Conservation (phyloP, 768 basidiomycete species). For the Lactifluus echinatus region DNA sequence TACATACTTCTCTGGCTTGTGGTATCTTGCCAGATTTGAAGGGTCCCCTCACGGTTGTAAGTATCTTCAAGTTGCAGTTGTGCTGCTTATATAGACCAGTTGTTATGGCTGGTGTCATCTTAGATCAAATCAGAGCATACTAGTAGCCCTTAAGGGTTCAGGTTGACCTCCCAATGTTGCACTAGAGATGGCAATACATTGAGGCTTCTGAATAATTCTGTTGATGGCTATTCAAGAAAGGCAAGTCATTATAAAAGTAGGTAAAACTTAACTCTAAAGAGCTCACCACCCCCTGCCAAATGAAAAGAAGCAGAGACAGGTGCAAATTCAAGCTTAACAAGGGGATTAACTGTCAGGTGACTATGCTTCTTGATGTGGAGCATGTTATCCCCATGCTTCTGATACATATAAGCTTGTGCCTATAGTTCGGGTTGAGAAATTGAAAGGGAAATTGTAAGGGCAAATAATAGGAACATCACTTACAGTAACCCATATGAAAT, state of each 20-base stretch:
- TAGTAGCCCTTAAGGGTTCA: not conserved
- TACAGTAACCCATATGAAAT: slow-evolving; percentile 9
- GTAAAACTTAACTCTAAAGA: not conserved
- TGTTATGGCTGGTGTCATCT: no score
- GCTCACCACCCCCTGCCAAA: slow-evolving; percentile 11
- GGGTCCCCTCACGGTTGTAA: slow-evolving; percentile 13
- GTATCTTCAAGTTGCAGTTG: not conserved
- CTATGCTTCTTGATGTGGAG: not conserved
- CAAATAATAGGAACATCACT: not conserved
- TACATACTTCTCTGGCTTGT: not conserved
- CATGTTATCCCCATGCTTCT: not conserved
- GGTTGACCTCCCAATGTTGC: slow-evolving; percentile 12
- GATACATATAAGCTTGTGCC: not conserved
- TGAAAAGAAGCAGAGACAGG: not conserved
- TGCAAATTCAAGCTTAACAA: not conserved
- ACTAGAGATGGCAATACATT: slow-evolving; percentile 14
- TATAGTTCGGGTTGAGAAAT: not conserved
- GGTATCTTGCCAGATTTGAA: slow-evolving; percentile 14
- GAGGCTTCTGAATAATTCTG: slow-evolving; percentile 5
- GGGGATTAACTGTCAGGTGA: not conserved
- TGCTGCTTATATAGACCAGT: not conserved
- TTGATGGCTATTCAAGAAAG: slow-evolving; percentile 7
- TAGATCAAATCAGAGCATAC: not conserved
- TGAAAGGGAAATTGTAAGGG: not conserved
- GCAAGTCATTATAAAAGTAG: not conserved